These are phyloP conservation scores for Leptographium wingfieldii DNA, from an alignment of 2,329 filamentous ascomycete genomes.

Conservation along the genomic window DNA sequence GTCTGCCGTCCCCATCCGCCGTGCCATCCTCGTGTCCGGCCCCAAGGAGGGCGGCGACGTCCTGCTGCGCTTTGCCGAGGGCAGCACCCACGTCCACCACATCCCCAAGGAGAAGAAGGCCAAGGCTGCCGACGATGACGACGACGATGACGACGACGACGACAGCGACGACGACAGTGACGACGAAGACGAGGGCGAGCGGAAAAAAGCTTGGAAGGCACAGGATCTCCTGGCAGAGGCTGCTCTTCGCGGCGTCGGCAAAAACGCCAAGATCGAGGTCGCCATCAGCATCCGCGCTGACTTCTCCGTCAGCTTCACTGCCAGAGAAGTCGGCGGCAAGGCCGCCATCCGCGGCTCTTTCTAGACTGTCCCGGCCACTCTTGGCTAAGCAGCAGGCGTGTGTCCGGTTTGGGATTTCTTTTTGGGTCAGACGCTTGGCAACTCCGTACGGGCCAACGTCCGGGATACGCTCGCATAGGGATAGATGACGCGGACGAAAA, in stretches of 20 bases:
- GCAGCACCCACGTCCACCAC: constrained; percentile 48
- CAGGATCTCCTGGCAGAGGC: constrained; percentile 75
- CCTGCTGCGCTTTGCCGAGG: constrained; percentile 78
- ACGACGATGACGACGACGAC: constrained; percentile 53
- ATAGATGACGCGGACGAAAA: background rate
- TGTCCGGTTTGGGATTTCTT: background rate
- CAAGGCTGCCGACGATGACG: constrained; percentile 45
- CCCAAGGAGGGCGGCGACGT: constrained; percentile 78
- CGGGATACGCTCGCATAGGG: background rate
- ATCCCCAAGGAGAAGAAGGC: constrained; percentile 90
- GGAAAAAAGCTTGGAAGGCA: constrained; percentile 88
- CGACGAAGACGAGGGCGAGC: constrained; percentile 73
- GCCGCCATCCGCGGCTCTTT: constrained; percentile 58
- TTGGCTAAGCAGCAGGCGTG: background rate
- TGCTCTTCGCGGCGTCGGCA: constrained; percentile 71
- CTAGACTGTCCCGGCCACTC: background rate
- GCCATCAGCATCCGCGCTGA: constrained; percentile 80
- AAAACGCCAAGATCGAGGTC: constrained; percentile 82
- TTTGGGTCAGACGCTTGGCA: background rate
- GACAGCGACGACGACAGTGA: constrained; percentile 50
- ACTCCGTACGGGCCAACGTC: background rate
- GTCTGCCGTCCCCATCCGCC: constrained; percentile 79
- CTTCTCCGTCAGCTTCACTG: constrained; percentile 65
- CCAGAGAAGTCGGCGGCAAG: constrained; percentile 77
- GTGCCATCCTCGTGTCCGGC: constrained; percentile 64